These are phyloP conservation scores for Starmera pachycereana DNA, from an alignment of 805 yeast species.

Conservation along the genomic window DNA sequence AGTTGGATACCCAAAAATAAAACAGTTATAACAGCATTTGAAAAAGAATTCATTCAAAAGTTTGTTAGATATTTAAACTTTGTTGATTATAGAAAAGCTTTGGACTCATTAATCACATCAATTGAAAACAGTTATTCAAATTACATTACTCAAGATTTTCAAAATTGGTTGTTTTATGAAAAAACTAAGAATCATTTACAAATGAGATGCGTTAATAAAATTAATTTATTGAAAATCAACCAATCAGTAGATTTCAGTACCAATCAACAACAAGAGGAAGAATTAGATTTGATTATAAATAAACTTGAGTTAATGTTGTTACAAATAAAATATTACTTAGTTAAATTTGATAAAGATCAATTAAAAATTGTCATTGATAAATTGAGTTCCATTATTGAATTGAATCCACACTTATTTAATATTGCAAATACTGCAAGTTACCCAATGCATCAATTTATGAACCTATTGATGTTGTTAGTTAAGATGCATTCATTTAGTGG, in stretches of 20 bases:
- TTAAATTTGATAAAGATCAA: slow-evolving; percentile 6
- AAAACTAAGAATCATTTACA: background rate
- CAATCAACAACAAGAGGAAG: too few species aligned
- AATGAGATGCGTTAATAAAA: too few species aligned
- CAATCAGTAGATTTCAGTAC: too few species aligned
- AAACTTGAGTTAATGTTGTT: slow-evolving; percentile 4
- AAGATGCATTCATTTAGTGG: slow-evolving; percentile 11
- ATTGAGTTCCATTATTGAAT: background rate
- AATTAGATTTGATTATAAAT: too few species aligned
- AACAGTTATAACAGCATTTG: slow-evolving; percentile 7
- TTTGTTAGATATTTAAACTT: slow-evolving; percentile 13
- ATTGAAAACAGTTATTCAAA: slow-evolving; percentile 6
- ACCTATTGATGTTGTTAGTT: slow-evolving; percentile 5
- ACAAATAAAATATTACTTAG: slow-evolving; percentile 8
- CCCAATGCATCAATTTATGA: background rate
- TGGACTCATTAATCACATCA: slow-evolving; percentile 4
- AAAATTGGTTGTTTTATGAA: slow-evolving; percentile 8
- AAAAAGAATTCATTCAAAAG: slow-evolving; percentile 8
- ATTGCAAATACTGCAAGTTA: slow-evolving; percentile 7
- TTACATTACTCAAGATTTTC: slow-evolving; percentile 2
- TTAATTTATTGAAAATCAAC: too few species aligned
- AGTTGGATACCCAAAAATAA: slow-evolving; percentile 21
- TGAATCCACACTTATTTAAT: slow-evolving; percentile 2
- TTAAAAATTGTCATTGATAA: slow-evolving; percentile 4
- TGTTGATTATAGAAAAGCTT: slow-evolving; percentile 8